Percentiles rank a stretch among this genome's conserved stretches.
phyloP scores from a whole-genome alignment of 164 flowering plant genomes.

The Berberis vulgaris region DNA sequence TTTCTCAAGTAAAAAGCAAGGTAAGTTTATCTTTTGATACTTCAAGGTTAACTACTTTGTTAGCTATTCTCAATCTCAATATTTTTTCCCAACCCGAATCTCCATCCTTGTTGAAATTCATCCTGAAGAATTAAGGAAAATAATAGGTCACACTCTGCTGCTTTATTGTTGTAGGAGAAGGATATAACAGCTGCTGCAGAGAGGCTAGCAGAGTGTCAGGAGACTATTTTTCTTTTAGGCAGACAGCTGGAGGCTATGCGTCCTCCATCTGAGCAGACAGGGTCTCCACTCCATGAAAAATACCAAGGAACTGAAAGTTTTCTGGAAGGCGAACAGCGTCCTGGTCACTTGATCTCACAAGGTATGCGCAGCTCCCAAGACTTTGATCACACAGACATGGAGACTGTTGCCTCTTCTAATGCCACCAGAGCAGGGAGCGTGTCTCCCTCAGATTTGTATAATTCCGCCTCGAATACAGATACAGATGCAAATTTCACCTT shows the following conservation, averaged over 20 bases:
- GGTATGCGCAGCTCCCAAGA: slow-evolving; percentile 20
- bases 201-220: slow-evolving; percentile 93
- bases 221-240: slow-evolving; percentile 84
- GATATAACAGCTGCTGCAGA: slow-evolving; percentile 86
- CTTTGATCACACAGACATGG: slow-evolving; percentile 35
- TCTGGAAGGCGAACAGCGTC: slow-evolving; percentile 35
- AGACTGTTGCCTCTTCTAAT: slow-evolving; percentile 19
- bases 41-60: too few species aligned
- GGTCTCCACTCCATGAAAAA: slow-evolving; percentile 38
- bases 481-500: slow-evolving; percentile 23
- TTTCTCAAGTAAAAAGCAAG: too few species aligned
- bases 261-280: slow-evolving; percentile 33
- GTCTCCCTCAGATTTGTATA: slow-evolving; percentile 30
- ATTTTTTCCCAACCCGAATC: too few species aligned
- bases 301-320: slow-evolving; percentile 25
- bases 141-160: not conserved
- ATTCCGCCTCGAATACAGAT: slow-evolving; percentile 32
- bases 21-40: too few species aligned
- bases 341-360: slow-evolving; percentile 15
- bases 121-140: not conserved
- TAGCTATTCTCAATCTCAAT: too few species aligned
- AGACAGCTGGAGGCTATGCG: slow-evolving; percentile 69
- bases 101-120: not conserved
- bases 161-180: slow-evolving; percentile 39
- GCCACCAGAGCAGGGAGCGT: slow-evolving; percentile 27